A percentile compares a stretch with the other conserved stretches of the same genome.
These are phyloP conservation scores for Sugiyamaella marilandica DNA, from an alignment of 805 yeast species.

Conservation along the genomic window DNA sequence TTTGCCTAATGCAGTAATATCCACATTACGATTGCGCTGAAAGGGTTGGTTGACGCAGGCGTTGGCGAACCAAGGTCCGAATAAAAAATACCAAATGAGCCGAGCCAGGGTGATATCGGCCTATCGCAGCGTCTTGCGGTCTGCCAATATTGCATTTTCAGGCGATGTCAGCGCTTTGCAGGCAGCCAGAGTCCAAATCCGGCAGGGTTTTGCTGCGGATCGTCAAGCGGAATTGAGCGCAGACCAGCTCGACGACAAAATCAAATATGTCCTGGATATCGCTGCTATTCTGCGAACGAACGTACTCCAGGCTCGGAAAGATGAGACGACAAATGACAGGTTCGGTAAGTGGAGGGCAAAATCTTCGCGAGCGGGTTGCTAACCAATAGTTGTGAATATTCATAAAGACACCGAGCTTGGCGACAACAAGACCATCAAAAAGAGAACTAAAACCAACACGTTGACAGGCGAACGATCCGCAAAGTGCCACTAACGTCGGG, in stretches of 20 bases:
- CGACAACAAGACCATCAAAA: conserved; percentile 76
- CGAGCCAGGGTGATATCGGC: conserved; percentile 14
- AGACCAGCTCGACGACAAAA: conserved; percentile 45
- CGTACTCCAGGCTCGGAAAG: conserved; percentile 72
- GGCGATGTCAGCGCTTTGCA: conserved; percentile 18
- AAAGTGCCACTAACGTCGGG: too few relatives aligned
- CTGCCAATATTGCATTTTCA: conserved; percentile 32
- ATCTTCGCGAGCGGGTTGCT: not conserved
- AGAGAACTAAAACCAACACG: conserved; percentile 17
- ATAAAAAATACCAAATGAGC: conserved; percentile 6
- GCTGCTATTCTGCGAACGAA: conserved; percentile 63
- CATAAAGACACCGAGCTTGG: conserved; percentile 85
- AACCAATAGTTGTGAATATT: conserved; percentile 50
- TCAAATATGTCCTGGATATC: conserved; percentile 62
- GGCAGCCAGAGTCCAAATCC: conserved; percentile 21
- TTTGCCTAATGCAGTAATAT: too few relatives aligned
- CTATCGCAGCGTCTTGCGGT: conserved; percentile 28
- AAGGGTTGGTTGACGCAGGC: too few relatives aligned
- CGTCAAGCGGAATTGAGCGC: conserved; percentile 33
- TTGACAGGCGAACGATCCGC: conserved; percentile 7
- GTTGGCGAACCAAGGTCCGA: not conserved
- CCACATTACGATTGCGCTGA: too few relatives aligned
- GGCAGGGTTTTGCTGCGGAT: conserved; percentile 20
- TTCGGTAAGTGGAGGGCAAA: conserved; percentile 20
- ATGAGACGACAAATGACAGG: conserved; percentile 24